Evolutionary conservation across 306 rosid species (phyloP).

Genomic region (Glycine soja): DNA sequence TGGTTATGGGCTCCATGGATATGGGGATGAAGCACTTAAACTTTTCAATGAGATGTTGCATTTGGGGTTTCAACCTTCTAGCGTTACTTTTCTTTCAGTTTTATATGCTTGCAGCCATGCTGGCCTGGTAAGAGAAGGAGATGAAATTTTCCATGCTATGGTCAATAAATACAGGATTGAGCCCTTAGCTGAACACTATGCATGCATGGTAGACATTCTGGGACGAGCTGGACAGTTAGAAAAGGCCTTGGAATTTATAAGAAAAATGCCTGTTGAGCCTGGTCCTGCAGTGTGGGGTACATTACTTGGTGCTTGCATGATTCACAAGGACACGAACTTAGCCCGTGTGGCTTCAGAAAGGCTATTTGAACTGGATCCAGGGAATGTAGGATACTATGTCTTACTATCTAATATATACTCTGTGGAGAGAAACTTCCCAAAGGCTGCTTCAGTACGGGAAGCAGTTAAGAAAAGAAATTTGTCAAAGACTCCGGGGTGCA

Average conservation of each 20-base stretch:
- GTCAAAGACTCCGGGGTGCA: constrained; percentile 89
- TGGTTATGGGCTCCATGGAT: constrained; percentile 95
- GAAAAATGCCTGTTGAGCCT: constrained; percentile 79
- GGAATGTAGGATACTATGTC: constrained; percentile 81
- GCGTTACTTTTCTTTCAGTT: constrained; percentile 82
- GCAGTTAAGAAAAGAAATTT: constrained; percentile 77
- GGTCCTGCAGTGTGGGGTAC: constrained; percentile 95
- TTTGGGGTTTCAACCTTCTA: constrained; percentile 63
- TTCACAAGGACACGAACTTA: constrained; percentile 73
- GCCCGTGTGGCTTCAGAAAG: constrained; percentile 81
- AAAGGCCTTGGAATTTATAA: constrained; percentile 79
- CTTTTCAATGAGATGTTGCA: constrained; percentile 78
- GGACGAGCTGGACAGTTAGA: constrained; percentile 88
- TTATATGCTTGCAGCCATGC: constrained; percentile 98
- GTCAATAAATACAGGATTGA: constrained; percentile 66
- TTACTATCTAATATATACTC: constrained; percentile 88
- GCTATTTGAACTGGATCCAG: constrained; percentile 82
- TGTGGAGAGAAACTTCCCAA: constrained; percentile 78
- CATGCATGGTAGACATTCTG: constrained; percentile 97
- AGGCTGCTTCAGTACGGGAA: constrained; percentile 89
- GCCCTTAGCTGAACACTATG: constrained; percentile 86
- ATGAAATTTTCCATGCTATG: constrained; percentile 76
- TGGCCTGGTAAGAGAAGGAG: constrained; percentile 85
- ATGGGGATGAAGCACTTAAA: constrained; percentile 78
- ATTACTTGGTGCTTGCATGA: constrained; percentile 92